Base-by-base conservation (phyloP, 805 yeast species). In the Schizosaccharomyces osmophilus region DNA sequence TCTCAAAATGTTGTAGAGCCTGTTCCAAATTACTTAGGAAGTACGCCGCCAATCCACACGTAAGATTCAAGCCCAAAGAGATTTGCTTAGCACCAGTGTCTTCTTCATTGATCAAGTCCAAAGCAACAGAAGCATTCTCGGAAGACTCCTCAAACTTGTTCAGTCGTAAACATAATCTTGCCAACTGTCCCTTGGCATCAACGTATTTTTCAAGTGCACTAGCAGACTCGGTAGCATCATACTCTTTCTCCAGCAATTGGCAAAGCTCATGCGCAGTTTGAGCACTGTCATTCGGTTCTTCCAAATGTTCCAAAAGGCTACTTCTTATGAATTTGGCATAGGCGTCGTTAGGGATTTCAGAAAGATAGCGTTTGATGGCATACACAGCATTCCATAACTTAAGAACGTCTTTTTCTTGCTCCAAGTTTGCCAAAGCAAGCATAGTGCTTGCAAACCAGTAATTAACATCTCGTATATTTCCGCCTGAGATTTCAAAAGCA, bases 401-500 rank as follows among this genome's bases (percentile, higher is more conserved):
- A 31, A 19, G 11, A 4, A 17, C 60, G 13, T 41, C 42, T 11
- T 8, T 32, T 22, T 8, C 36, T 24, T 45, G 9, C 13, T 19
- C 13, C 4, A 48, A n/a, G 5, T 36, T 41, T 19, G 36, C 48
- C n/a, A n/a, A 5, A 4, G 2, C 9, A 19, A 36, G 39, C 29
- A 57, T 36, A 19, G 41, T 15, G 26, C 22, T n/a, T 17, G 48
- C 60, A 41, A n/a, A 57, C 48, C 48, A 41, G 11, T 57, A 57
- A 36, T 57, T 57, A 5, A 36, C 60, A 4, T 29, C 24, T 11
- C 22, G 26, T 17, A 29, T 9, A 5, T 77, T 74, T 1, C 95
- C 95, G 67, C 83, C 83, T 1, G 96, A 81, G 59, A 90, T 72
- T 13, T 82, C 77, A 66, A 78, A 85, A 0, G 95, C 85, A 71